Conservation (phyloP, 345 rosid species). For the Iberis pinnata region DNA sequence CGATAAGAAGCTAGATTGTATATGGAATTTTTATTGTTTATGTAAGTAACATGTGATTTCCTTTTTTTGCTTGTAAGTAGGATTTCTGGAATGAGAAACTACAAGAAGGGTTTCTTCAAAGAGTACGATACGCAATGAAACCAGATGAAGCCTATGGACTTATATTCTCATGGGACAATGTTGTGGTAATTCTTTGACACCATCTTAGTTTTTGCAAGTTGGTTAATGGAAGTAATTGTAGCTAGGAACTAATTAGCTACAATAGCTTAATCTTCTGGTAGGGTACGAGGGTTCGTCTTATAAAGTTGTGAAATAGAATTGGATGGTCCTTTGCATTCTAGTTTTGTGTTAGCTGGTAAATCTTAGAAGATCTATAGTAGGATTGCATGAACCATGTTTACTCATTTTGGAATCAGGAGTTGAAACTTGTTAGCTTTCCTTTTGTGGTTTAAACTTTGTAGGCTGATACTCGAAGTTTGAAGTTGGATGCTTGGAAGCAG, state of each 20-base stretch:
- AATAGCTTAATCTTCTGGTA: not conserved
- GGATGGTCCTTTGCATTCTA: not conserved
- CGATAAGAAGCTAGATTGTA: slow-evolving; percentile 8
- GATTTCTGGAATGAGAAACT: slow-evolving; percentile 86
- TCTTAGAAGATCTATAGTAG: not conserved
- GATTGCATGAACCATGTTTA: slow-evolving; percentile 12
- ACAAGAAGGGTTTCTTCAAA: slow-evolving; percentile 86
- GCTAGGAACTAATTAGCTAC: not conserved
- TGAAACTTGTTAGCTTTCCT: not conserved
- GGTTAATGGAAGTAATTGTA: not conserved
- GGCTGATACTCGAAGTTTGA: slow-evolving; percentile 69
- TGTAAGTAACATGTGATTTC: slow-evolving; percentile 10
- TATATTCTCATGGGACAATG: slow-evolving; percentile 96
- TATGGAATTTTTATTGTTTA: too few species aligned
- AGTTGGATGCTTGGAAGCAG: slow-evolving; percentile 87
- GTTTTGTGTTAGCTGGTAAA: not conserved
- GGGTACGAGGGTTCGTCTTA: not conserved
- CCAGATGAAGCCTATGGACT: slow-evolving; percentile 98
- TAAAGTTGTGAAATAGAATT: too few species aligned
- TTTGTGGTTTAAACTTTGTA: slow-evolving; percentile 33
- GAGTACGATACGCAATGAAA: slow-evolving; percentile 94
- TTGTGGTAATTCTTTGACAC: slow-evolving; percentile 50
- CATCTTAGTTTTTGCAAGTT: slow-evolving; percentile 16
- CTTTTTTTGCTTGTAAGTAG: slow-evolving; percentile 35
- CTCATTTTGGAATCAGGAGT: not conserved